phyloP scores from a whole-genome alignment of 495 filamentous ascomycete species.

The Podospora pseudoanserina region DNA sequence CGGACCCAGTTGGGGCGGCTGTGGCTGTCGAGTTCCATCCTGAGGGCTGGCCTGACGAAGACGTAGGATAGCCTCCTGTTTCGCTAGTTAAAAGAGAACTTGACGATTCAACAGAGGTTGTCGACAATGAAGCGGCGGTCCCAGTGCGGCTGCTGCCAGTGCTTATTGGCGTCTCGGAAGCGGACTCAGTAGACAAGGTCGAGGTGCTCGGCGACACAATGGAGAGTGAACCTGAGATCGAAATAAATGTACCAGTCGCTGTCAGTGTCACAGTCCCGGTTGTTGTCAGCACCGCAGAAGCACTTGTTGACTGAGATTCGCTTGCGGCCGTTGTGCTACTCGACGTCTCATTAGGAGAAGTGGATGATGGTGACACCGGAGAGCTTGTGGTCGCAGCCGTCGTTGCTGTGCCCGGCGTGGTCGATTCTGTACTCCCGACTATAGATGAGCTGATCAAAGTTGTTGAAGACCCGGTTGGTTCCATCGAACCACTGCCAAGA shows the following conservation, averaged over 20 bases:
- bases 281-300: neutral
- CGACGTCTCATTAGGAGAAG: neutral
- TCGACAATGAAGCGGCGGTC: neutral
- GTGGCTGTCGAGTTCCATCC: neutral
- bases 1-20: neutral
- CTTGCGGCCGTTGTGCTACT: neutral
- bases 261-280: slow-evolving; percentile 3
- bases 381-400: neutral
- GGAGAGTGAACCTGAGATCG: neutral
- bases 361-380: neutral
- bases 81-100: neutral
- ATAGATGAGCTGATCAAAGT: neutral
- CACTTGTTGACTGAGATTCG: neutral
- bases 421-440: neutral
- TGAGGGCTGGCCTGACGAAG: neutral
- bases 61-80: neutral
- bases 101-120: neutral
- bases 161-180: neutral
- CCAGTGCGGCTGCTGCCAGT: neutral
- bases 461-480: neutral
- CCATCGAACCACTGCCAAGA: neutral
- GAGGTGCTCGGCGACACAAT: neutral
- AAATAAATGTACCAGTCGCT: slow-evolving; percentile 6
- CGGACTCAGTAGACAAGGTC: neutral
- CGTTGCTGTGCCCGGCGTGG: neutral